Evolutionary conservation across 176 grass and related monocot species (phyloP).

Genomic region (Rhynchospora tenuis): DNA sequence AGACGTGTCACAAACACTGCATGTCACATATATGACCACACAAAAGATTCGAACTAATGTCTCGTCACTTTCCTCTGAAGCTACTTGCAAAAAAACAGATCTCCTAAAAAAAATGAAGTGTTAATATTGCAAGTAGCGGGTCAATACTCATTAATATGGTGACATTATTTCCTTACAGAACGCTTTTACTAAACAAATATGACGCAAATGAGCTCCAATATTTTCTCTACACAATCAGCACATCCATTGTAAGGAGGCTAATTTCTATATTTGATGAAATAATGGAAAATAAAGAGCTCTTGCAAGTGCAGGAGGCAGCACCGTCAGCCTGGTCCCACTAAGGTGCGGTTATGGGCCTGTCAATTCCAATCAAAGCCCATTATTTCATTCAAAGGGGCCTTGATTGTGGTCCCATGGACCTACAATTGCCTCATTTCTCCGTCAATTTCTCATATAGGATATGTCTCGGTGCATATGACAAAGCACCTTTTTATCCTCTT

Average conservation of each 20-base stretch:
- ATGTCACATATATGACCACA: conserved; percentile 7
- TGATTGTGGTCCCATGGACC: conserved; percentile 9
- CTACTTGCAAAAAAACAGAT: neutral
- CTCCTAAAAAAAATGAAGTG: neutral
- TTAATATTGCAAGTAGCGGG: neutral
- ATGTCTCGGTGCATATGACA: neutral
- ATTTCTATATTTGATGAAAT: neutral
- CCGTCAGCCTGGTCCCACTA: conserved; percentile 14
- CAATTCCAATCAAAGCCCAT: conserved; percentile 22
- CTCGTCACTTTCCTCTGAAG: neutral
- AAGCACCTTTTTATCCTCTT: conserved; percentile 15
- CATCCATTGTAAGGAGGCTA: neutral
- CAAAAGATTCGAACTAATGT: conserved; percentile 9
- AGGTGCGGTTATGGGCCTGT: conserved; percentile 8
- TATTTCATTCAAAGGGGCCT: neutral
- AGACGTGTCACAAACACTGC: neutral
- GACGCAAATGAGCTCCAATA: neutral
- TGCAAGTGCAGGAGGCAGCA: neutral
- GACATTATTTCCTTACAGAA: neutral
- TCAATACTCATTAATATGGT: neutral
- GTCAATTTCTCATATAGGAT: conserved; percentile 12
- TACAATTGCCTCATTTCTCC: neutral
- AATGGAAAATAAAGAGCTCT: neutral
- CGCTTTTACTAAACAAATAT: neutral
- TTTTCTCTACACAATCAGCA: neutral